Base-by-base conservation (phyloP, 495 filamentous ascomycete species). In the Margaritispora aquatica region DNA sequence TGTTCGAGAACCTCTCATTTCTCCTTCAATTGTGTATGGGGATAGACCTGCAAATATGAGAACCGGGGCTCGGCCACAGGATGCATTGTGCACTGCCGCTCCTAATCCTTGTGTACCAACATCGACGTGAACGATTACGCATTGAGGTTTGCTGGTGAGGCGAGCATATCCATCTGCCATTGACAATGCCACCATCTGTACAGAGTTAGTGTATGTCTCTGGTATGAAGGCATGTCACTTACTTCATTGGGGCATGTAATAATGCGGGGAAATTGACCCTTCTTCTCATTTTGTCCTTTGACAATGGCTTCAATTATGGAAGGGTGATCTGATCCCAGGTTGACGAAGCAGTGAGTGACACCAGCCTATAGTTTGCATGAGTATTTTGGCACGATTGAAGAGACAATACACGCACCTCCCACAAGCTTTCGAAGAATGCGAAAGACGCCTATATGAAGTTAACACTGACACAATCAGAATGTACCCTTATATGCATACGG, bases 101-200 rank as follows among this genome's bases (percentile, higher is more conserved):
- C 86, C 93, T 1, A 83, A 67, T 1, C 91, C 92, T 72, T 97
- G 93, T 0, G 93, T 97, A 36, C 93, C 93, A 13, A 97, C 93
- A 68, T 97, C 93, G 55, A 97, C 93, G 70, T 97, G 93, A 2
- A 97, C 87, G 59, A 97, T 93, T 2, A 97, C 92, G 58, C 86
- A 88, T 71, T 97, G 93, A 0, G 91, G 89, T 60, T 90, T 85
- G 53, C 85, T 81, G 20, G 91, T 96, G 7, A 92, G 72, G 49
- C 92, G 89, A 2, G 93, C 93, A 69, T 92, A 96, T 60, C 92
- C 93, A 69, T 97, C 92, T 20, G 93, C 93, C 88, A 96, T 96
- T 51, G 92, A 96, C 61, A 97, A 84, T 51, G 93, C 93, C 3
- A 97, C 93, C 93, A 97, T 97, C 89, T 96, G 26, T 24, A 55